Conservation (phyloP, 441 rosid species). For the Erodium chrysanthum region DNA sequence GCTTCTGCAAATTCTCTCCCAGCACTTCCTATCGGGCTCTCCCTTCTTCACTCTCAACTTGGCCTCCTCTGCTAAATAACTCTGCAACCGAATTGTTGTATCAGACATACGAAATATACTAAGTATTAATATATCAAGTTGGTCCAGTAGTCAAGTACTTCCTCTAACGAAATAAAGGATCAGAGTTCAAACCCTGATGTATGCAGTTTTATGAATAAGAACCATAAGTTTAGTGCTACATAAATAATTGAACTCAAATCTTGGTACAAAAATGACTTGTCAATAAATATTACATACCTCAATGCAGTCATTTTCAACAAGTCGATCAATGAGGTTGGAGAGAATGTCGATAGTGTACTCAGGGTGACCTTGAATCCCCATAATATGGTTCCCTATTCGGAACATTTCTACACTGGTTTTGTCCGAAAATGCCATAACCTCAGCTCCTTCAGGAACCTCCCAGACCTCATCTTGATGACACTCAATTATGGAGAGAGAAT, state of each 20-base stretch:
- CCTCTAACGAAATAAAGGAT: too few species aligned
- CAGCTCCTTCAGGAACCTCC: conserved; percentile 62
- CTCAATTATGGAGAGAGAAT: conserved; percentile 46
- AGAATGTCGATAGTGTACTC: conserved; percentile 78
- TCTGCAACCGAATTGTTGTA: conserved; percentile 25
- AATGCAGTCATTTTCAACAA: conserved; percentile 31
- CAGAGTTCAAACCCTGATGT: too few species aligned
- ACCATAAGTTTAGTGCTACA: too few species aligned
- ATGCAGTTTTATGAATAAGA: too few species aligned
- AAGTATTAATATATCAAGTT: too few species aligned
- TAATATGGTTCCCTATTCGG: conserved; percentile 37
- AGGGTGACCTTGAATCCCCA: conserved; percentile 84
- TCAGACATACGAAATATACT: neutral
- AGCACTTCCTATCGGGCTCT: conserved; percentile 47
- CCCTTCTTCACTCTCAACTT: conserved; percentile 43
- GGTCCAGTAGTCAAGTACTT: too few species aligned
- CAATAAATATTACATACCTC: conserved; percentile 26
- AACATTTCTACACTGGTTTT: conserved; percentile 69
- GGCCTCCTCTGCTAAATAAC: conserved; percentile 43
- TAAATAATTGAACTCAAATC: too few species aligned
- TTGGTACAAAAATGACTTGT: neutral
- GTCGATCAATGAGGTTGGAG: conserved; percentile 53
- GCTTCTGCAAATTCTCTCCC: too few species aligned
- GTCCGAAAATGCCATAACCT: conserved; percentile 59
- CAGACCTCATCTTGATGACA: conserved; percentile 74